These are phyloP conservation scores for Aspergillus unguis DNA, from an alignment of 2,329 filamentous ascomycete species.

Conservation along the genomic window DNA sequence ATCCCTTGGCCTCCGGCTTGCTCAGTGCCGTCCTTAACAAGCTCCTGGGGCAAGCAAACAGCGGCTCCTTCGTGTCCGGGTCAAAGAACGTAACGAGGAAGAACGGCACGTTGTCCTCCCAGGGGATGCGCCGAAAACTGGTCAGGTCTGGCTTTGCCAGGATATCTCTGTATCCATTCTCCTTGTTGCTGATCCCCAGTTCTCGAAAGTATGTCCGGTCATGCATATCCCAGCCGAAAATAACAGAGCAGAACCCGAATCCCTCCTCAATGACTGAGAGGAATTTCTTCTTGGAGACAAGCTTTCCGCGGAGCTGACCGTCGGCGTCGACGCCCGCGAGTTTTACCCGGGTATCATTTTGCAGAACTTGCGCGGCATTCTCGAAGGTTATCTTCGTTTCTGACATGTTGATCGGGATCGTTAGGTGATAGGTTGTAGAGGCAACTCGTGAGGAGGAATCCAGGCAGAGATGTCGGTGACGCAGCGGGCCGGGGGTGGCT, in stretches of 20 bases:
- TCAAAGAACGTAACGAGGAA: slow-evolving; percentile 82
- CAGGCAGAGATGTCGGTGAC: not conserved
- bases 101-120: slow-evolving; percentile 83
- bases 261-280: slow-evolving; percentile 74
- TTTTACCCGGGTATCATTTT: slow-evolving; percentile 75
- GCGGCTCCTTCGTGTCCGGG: slow-evolving; percentile 67
- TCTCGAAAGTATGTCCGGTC: slow-evolving; percentile 85
- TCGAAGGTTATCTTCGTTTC: slow-evolving; percentile 51
- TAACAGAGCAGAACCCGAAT: slow-evolving; percentile 90
- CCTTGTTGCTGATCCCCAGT: slow-evolving; percentile 80
- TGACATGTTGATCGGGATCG: not conserved
- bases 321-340: slow-evolving; percentile 85
- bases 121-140: slow-evolving; percentile 80
- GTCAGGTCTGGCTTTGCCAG: slow-evolving; percentile 75
- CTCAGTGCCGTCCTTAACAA: slow-evolving; percentile 66
- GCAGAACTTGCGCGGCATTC: slow-evolving; percentile 63
- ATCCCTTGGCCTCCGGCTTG: slow-evolving; percentile 66
- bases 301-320: slow-evolving; percentile 80
- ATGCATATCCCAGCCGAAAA: slow-evolving; percentile 98
- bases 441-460: not conserved
- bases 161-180: slow-evolving; percentile 85
- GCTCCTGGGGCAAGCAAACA: slow-evolving; percentile 76
- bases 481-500: not conserved
- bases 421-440: not conserved
- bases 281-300: slow-evolving; percentile 92